Conservation (phyloP, 106 monocot genomes). For the Platanthera guangdongensis region DNA sequence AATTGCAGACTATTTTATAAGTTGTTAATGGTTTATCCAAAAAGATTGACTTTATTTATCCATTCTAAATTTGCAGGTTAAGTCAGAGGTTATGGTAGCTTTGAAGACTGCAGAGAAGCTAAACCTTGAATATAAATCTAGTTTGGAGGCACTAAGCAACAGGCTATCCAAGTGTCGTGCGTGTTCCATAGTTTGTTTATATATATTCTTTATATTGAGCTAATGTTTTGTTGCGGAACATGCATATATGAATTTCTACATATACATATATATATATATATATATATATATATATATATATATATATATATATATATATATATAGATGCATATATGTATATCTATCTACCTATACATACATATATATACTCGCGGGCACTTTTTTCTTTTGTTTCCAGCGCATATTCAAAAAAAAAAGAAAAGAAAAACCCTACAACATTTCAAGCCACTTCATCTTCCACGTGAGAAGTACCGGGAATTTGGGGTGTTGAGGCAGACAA, state of each 20-base stretch:
- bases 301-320: too few species aligned
- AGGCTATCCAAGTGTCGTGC: constrained; percentile 40
- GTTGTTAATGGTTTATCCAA: not conserved
- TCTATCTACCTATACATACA: too few species aligned
- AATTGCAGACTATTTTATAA: not conserved
- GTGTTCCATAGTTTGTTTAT: not conserved
- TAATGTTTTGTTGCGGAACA: not conserved
- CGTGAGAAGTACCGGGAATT: too few species aligned
- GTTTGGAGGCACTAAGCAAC: constrained; percentile 25
- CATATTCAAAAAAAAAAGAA: too few species aligned
- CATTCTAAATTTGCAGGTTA: constrained; percentile 34
- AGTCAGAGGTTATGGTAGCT: constrained; percentile 64
- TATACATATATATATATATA: too few species aligned
- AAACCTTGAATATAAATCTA: constrained; percentile 36
- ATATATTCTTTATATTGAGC: not conserved
- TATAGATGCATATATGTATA: too few species aligned
- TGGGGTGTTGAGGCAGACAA: too few species aligned
- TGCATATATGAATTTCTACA: not conserved
- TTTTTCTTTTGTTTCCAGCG: too few species aligned
- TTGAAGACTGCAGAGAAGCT: constrained; percentile 43
- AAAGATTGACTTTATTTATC: not conserved
- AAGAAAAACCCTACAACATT: too few species aligned
- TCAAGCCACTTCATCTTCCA: too few species aligned
- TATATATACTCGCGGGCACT: too few species aligned
- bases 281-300: not conserved